These are phyloP conservation scores for Fraxinus pennsylvanica DNA, from an alignment of 257 asterid species.

Conservation along the genomic window DNA sequence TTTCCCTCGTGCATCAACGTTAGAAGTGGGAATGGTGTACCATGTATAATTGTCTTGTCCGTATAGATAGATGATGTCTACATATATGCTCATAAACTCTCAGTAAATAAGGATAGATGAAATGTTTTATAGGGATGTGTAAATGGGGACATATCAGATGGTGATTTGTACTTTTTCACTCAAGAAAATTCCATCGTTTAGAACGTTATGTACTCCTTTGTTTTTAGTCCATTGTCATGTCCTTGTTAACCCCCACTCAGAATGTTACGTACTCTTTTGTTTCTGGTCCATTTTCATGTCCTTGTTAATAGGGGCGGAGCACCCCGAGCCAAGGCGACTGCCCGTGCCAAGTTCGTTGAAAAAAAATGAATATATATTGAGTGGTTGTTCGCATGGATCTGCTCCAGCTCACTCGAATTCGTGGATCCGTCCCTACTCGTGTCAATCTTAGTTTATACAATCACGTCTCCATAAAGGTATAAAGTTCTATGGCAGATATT, in stretches of 20 bases:
- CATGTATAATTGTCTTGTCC: conserved; percentile 52
- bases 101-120: conserved; percentile 17
- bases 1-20: conserved; percentile 85
- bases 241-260: not conserved
- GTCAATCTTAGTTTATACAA: no score
- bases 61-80: not conserved
- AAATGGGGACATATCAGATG: not conserved
- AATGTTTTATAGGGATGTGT: conserved; percentile 17
- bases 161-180: not conserved
- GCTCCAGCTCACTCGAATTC: no score
- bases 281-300: not conserved
- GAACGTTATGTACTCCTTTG: not conserved
- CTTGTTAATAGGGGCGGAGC: not conserved
- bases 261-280: not conserved
- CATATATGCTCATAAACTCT: conserved; percentile 1
- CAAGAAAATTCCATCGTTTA: not conserved
- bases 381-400: no score
- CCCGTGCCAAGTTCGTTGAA: no score
- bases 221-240: no score
- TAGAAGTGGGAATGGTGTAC: conserved; percentile 94
- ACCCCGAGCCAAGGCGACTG: no score
- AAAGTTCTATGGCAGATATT: no score
- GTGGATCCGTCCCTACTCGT: no score
- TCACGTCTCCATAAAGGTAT: no score
- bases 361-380: no score